Conservation (phyloP, 2,329 filamentous ascomycete species). For the Endoconidiophora laricicola region DNA sequence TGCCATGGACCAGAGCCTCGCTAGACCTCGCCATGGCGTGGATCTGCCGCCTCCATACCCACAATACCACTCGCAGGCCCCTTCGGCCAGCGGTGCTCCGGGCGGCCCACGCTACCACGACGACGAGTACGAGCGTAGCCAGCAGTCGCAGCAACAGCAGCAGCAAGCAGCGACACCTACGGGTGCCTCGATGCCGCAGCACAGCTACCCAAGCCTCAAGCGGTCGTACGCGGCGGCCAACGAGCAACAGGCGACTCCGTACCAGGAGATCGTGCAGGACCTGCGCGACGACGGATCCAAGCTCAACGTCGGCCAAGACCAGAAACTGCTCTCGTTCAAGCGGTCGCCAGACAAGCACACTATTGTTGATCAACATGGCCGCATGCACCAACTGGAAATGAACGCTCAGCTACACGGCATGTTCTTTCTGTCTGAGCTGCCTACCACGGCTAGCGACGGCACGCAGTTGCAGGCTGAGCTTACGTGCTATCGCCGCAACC, state of each 20-base stretch:
- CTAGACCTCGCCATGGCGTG: slow-evolving; percentile 21
- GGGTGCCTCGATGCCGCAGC: slow-evolving; percentile 25
- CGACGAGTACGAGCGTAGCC: slow-evolving; percentile 33
- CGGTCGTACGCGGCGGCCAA: slow-evolving; percentile 36
- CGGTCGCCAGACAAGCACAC: slow-evolving; percentile 42
- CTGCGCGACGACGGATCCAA: slow-evolving; percentile 41
- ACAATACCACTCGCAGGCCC: slow-evolving; percentile 27
- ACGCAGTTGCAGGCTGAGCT: slow-evolving; percentile 56
- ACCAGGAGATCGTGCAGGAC: slow-evolving; percentile 45
- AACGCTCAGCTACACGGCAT: slow-evolving; percentile 69
- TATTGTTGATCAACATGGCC: slow-evolving; percentile 41
- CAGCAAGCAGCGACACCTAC: slow-evolving; percentile 33
- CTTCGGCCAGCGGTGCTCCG: background rate
- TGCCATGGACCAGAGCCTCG: slow-evolving; percentile 31
- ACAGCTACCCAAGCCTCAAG: slow-evolving; percentile 40
- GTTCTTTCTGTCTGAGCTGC: slow-evolving; percentile 75
- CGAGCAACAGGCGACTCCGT: slow-evolving; percentile 30
- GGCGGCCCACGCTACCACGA: slow-evolving; percentile 5
- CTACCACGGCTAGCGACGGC: slow-evolving; percentile 43
- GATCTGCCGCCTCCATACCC: slow-evolving; percentile 29
- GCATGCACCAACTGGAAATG: slow-evolving; percentile 43
- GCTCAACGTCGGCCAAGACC: slow-evolving; percentile 40
- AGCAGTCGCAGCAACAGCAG: slow-evolving; percentile 19
- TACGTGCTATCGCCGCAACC: slow-evolving; percentile 87
- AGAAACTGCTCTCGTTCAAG: slow-evolving; percentile 43